Evolutionary conservation across 306 rosid species (phyloP).

Genomic region (Arachis stenosperma): DNA sequence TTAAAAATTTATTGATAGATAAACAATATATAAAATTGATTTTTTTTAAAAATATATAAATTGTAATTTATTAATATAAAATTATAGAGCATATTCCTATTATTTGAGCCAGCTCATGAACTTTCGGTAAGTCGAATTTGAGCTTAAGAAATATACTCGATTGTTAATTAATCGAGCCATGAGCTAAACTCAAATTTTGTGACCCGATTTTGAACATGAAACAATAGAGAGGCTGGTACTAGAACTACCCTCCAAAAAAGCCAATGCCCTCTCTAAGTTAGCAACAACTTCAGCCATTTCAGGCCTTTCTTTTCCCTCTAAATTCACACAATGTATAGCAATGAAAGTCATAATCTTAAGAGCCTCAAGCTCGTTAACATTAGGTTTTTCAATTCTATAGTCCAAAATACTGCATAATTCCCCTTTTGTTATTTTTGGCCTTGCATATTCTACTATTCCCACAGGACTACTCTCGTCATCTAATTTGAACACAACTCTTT

Average conservation of each 20-base stretch:
- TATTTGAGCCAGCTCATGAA: too few species aligned
- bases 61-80: too few species aligned
- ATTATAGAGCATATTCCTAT: too few species aligned
- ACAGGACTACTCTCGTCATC: constrained; percentile 38
- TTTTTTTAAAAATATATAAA: too few species aligned
- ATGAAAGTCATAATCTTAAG: constrained; percentile 53
- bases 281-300: constrained; percentile 50
- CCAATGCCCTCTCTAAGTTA: constrained; percentile 53
- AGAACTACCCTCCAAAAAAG: constrained; percentile 39
- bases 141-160: too few species aligned
- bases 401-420: constrained; percentile 52
- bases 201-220: constrained; percentile 1
- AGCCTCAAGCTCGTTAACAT: constrained; percentile 48
- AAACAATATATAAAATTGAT: too few species aligned
- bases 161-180: too few species aligned
- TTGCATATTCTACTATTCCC: constrained; percentile 47
- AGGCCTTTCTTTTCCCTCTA: constrained; percentile 54
- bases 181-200: too few species aligned
- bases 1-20: too few species aligned
- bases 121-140: too few species aligned
- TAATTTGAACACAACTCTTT: constrained; percentile 46
- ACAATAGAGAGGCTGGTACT: constrained; percentile 29
- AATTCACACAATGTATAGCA: constrained; percentile 55
- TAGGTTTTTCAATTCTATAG: constrained; percentile 48
- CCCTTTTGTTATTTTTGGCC: constrained; percentile 46